Evolutionary conservation across 768 basidiomycete species (phyloP), one percentile per base, ranked within the genome.

Genomic region (Peribolospora kevripleyi): DNA sequence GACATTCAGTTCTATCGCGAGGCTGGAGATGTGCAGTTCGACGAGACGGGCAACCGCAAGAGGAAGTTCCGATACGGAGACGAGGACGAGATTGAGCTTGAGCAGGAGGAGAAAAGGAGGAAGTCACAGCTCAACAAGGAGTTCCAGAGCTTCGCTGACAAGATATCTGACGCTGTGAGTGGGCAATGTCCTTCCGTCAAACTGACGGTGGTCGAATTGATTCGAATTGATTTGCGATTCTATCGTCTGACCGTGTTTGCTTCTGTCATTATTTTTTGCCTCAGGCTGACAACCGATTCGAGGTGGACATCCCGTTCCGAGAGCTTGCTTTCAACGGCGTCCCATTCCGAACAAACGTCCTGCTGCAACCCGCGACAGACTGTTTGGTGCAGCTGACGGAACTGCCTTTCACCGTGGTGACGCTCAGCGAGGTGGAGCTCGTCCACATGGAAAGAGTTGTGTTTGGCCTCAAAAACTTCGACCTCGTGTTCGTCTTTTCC

Each of bases 1-100:
- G 93, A 98, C 66, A 78, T 97, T 5, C 93, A 97, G 76, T 95
- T 98, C 68, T 88, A 84, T 72, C 83, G 91, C 7, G 93, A 97
- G 70, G 91, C 90, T 6, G 84, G 86, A 0, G 93, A 98, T 61
- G 84, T 91, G 39, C 84, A 90, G 59, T 95, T 97, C 64, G 93
- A 98, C 63, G 93, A 98, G 68, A 97, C 93, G 1, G 93, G 93
- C n/a, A 97, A 97, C 63, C 77, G 90, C 61, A 97, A 97, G 68
- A 78, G 91, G 54, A 88, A 93, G 67, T 84, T 88, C 62, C 78
- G 91, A 54, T 95, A 95, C 63, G 59, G 63, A 54, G 93, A 97
- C 64, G 93, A 98, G 67, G 93, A 98, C 65, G 93, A 97, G 69
- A 88, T 97, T 58, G 90, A 97, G 71, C 83, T 91, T 71, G 93